Percentiles rank a stretch among this genome's conserved stretches.
Evolutionary conservation across 345 rosid genomes (phyloP).

Genomic region (Eucalyptus erythrocorys): DNA sequence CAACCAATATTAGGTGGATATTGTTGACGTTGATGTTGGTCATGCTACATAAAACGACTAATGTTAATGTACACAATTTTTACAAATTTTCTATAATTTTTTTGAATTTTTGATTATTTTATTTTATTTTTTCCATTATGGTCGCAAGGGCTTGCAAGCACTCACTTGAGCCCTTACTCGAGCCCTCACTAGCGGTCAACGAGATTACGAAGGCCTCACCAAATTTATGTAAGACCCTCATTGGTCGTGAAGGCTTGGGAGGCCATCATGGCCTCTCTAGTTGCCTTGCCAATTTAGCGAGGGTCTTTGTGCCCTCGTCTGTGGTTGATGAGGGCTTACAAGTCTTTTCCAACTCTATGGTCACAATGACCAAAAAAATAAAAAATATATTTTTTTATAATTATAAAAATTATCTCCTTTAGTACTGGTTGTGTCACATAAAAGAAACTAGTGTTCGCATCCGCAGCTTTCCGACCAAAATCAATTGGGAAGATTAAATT

Average conservation of each 20-base stretch:
- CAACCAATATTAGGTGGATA: not conserved
- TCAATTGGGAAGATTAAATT: rapidly evolving
- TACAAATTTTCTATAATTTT: not conserved
- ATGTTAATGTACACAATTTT: not conserved
- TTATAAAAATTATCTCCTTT: rapidly evolving
- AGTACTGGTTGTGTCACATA: rapidly evolving
- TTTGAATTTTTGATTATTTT: not conserved
- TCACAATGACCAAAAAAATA: not conserved
- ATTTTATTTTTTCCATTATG: not conserved
- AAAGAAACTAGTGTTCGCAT: rapidly evolving
- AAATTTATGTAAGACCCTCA: not conserved
- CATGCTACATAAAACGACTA: rapidly evolving
- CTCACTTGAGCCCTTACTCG: rapidly evolving
- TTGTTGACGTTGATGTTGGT: rapidly evolving
- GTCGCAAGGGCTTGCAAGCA: not conserved
- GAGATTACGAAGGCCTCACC: not conserved
- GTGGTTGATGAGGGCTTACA: rapidly evolving
- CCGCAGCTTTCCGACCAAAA: rapidly evolving
- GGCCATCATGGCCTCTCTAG: not conserved
- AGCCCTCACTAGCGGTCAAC: rapidly evolving
- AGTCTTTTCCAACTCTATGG: not conserved
- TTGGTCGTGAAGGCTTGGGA: not conserved
- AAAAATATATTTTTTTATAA: too few relatives aligned
- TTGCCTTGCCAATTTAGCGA: not conserved
- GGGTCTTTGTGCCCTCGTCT: rapidly evolving